Percentiles rank a stretch among this genome's conserved stretches.
Conservation (phyloP, 805 yeast genomes). For the Millerozyma acaciae region DNA sequence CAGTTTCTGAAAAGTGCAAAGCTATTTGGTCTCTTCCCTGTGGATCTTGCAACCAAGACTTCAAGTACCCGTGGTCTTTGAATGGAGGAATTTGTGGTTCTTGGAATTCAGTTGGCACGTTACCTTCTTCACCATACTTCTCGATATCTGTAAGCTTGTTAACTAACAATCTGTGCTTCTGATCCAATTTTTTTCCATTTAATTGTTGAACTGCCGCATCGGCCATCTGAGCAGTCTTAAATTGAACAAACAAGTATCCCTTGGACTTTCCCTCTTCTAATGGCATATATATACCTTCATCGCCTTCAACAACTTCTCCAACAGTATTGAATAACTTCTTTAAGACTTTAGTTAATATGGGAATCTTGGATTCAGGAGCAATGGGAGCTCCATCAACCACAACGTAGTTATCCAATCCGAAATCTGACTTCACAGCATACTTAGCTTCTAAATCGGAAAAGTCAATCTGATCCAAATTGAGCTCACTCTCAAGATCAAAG, state of each 20-base stretch:
- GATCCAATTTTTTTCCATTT: conserved; percentile 88
- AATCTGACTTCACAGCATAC: conserved; percentile 54
- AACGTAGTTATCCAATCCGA: conserved; percentile 69
- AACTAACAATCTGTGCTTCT: conserved; percentile 83
- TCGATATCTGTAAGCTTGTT: conserved; percentile 83
- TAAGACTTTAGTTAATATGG: conserved; percentile 79
- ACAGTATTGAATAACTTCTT: conserved; percentile 72
- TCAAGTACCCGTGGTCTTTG: conserved; percentile 74
- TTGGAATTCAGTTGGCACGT: conserved; percentile 54
- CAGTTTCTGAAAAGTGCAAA: conserved; percentile 72
- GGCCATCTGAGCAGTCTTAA: conserved; percentile 61
- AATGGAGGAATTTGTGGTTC: conserved; percentile 75
- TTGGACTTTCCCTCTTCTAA: conserved; percentile 72
- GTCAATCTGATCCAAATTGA: conserved; percentile 53
- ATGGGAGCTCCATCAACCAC: conserved; percentile 95
- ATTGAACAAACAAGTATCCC: conserved; percentile 86
- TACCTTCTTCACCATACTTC: conserved; percentile 64
- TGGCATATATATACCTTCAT: conserved; percentile 78
- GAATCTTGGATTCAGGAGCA: conserved; percentile 86
- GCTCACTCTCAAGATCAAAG: conserved; percentile 35
- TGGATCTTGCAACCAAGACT: conserved; percentile 87
- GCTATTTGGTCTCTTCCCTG: conserved; percentile 87
- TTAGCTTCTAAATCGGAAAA: conserved; percentile 82
- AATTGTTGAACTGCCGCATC: conserved; percentile 73
- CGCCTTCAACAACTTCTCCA: conserved; percentile 62